Evolutionary conservation across 1,284 basidiomycete genomes (phyloP), one percentile per base, ranked within the genome.

Genomic region (Termitomyces sp.): DNA sequence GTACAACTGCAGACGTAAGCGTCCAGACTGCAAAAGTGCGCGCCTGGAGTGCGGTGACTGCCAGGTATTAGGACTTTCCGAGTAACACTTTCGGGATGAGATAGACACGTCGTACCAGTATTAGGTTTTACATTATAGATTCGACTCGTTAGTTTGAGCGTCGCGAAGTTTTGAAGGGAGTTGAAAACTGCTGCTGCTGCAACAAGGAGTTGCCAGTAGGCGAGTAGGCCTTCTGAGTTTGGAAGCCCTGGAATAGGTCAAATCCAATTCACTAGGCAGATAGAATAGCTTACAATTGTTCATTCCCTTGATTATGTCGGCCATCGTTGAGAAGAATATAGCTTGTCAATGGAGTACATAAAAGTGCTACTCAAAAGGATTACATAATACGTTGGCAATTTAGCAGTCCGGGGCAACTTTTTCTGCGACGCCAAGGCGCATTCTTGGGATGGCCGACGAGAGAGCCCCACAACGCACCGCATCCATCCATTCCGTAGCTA

Each of bases 21-120:
- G 94, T 96, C 94, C 94, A 98, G 0, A 84, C 78, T 2, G 81
- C 93, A 67, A 96, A 96, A 1, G 92, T 90, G 41, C 94, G 82
- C 31, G 91, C 88, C 58, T 94, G 90, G 13, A 98, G 78, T 13
- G 79, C 73, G 8, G 88, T 94, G 19, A 97, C 94, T 95, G 69
- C 34, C 56, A 31, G 52, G 26, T 57, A 52, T 41, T 46, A 44
- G 50, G 31, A 41, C 21, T 41, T 26, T 53, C 21, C 53, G 24
- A n/a, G 45, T 26, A n/a, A 31, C 6, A 6, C 1, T 26, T 36
- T 19, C 13, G 2, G 10, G 8, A 9, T 12, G 3, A 3, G 3
- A 19, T n/a, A 26, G 33, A n/a, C 36, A 49, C 57, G 55, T 52
- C 59, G 38, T 60, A 77, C 79, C 70, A 44, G 70, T 68, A 21